phyloP scores from a whole-genome alignment of 108 stramenopile species.

The Cyclotella sp. region DNA sequence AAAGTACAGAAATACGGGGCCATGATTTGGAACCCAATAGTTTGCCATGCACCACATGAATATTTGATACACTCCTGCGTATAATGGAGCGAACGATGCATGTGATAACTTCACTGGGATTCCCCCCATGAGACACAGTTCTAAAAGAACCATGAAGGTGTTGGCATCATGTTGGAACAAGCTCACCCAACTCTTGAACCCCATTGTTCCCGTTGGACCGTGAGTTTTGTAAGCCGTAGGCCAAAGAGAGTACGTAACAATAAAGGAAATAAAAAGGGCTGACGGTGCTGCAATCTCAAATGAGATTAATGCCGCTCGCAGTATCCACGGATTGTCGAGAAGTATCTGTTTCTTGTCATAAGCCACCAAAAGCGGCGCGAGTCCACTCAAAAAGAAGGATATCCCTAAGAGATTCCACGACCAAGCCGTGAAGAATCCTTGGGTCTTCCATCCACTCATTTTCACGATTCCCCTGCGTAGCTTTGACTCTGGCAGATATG shows the following conservation, averaged over 20 bases:
- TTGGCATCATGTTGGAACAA: constrained; percentile 69
- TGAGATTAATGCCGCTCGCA: constrained; percentile 62
- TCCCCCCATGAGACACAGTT: constrained; percentile 63
- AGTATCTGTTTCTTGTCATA: constrained; percentile 36
- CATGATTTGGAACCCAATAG: constrained; percentile 43
- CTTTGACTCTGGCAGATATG: constrained; percentile 35
- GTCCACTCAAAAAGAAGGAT: constrained; percentile 60
- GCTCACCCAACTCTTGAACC: constrained; percentile 51
- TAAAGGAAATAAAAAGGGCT: constrained; percentile 62
- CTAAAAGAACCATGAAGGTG: constrained; percentile 55
- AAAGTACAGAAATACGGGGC: constrained; percentile 68
- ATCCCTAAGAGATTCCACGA: constrained; percentile 76
- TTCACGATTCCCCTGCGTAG: constrained; percentile 25
- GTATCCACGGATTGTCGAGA: constrained; percentile 44
- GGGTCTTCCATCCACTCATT: constrained; percentile 45
- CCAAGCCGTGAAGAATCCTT: constrained; percentile 77
- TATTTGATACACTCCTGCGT: constrained; percentile 57
- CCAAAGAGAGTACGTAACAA: constrained; percentile 75
- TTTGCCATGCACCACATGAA: constrained; percentile 62
- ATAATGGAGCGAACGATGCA: constrained; percentile 50
- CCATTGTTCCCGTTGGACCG: constrained; percentile 43
- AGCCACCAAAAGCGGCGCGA: constrained; percentile 52
- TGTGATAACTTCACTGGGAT: constrained; percentile 57
- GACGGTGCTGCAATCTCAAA: constrained; percentile 74
- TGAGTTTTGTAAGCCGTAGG: constrained; percentile 48